phyloP scores from a whole-genome alignment of 164 flowering plant species.

The Vitis amurensis region DNA sequence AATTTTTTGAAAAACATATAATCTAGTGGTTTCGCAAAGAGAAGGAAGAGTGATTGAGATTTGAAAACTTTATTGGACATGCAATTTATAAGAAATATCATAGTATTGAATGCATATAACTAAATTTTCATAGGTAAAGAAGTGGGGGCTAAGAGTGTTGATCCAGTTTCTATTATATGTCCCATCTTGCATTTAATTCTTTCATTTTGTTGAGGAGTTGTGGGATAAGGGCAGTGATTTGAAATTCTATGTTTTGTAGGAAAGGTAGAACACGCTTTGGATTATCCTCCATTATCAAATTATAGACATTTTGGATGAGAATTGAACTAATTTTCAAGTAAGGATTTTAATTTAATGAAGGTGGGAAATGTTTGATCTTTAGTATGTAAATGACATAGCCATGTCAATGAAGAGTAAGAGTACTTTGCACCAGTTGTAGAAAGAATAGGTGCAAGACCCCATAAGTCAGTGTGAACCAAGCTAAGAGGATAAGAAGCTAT shows the following conservation, averaged over 20 bases:
- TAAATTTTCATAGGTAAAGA: slow-evolving; percentile 8
- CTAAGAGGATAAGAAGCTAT: too few relatives aligned
- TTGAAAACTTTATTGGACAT: background rate
- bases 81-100: slow-evolving; percentile 15
- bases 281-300: slow-evolving; percentile 2
- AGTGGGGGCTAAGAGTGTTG: slow-evolving; percentile 12
- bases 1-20: too few relatives aligned
- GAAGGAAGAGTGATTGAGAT: background rate
- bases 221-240: slow-evolving; percentile 14
- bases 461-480: too few relatives aligned
- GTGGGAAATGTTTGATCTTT: too few relatives aligned
- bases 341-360: too few relatives aligned
- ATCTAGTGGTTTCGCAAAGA: background rate
- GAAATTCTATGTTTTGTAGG: background rate
- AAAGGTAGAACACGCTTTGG: background rate
- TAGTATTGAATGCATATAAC: slow-evolving; percentile 19
- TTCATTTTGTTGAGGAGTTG: slow-evolving; percentile 16
- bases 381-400: too few relatives aligned
- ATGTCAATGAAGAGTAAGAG: too few relatives aligned
- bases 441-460: too few relatives aligned
- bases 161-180: slow-evolving; percentile 15
- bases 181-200: slow-evolving; percentile 7
- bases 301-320: slow-evolving; percentile 15
- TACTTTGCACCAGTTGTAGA: too few relatives aligned
- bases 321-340: too few relatives aligned